Base-by-base conservation (phyloP, 2,329 filamentous ascomycete species). In the Fusarium virguliforme region DNA sequence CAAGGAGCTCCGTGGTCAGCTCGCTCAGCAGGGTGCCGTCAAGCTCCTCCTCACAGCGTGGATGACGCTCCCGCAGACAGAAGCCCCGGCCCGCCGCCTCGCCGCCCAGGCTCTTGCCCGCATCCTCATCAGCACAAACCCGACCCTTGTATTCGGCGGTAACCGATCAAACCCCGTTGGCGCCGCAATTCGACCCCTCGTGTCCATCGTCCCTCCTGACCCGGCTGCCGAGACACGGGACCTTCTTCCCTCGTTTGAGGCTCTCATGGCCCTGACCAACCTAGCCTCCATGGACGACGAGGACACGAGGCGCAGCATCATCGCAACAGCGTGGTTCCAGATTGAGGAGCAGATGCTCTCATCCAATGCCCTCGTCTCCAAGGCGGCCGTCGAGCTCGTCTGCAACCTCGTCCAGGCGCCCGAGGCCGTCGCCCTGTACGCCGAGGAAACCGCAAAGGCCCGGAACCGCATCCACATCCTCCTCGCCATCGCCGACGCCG, bases 21-120 rank as follows among this genome's bases (percentile, higher is more conserved):
- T 99, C 70, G 93, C 94, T 4, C 96, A 98, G 77, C 95, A 98
- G 85, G 96, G 96, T n/a, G 94, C 93, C 2, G 89, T 98, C 18
- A 96, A 92, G 74, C 87, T 98, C 1, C 86, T 98, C 24, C 87
- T 98, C 28, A 88, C 91, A 13, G 88, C 91, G 60, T 90, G 90
- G 86, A 85, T 87, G 12, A 84, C 85, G n/a, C 85, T 94, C 4
- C 85, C 88, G 2, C 84, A 88, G 32, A 82, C 85, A 2, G 86
- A 87, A 48, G 71, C 77, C 9, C 76, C 78, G 34, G 77, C 83
- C 1, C 87, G 85, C 68, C 86, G 89, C 26, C 89, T 86, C 43
- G 90, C 93, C 12, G 93, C 92, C 2, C 96, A 95, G 77, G 92
- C 94, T 1, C 87, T 97, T 13, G 93, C 94, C 13, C 91, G 94